Percentiles rank a stretch among this genome's conserved stretches.
Evolutionary conservation across 176 grass and related monocot species (phyloP).

Genomic region (Otatea glauca): DNA sequence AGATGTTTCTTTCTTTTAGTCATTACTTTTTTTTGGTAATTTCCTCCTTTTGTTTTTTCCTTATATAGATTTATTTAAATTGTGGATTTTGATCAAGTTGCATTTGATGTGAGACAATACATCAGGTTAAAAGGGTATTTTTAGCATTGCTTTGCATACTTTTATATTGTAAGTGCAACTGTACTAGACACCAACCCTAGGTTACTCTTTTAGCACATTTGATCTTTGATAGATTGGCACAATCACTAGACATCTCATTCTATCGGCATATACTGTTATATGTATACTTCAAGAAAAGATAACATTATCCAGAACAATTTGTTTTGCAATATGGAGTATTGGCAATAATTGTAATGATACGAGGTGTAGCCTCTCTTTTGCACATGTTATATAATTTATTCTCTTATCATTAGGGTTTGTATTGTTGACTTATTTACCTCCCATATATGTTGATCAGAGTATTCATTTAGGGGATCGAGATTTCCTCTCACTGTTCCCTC

Average conservation of each 20-base stretch:
- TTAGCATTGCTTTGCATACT: neutral
- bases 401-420: neutral
- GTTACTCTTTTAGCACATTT: neutral
- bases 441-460: conserved; percentile 78
- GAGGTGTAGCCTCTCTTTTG: no score
- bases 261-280: neutral
- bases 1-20: neutral
- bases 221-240: neutral
- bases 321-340: neutral
- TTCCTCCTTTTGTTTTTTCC: neutral
- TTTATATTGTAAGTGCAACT: neutral
- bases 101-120: neutral
- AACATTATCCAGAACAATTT: neutral
- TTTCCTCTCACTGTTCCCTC: conserved; percentile 87
- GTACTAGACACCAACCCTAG: neutral
- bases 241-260: neutral
- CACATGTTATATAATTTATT: no score
- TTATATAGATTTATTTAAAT: conserved; percentile 12
- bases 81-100: conserved; percentile 14
- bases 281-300: neutral
- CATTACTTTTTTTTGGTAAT: conserved; percentile 12
- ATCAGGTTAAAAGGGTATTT: neutral
- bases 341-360: neutral
- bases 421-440: conserved; percentile 67
- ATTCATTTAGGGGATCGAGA: conserved; percentile 88